Evolutionary conservation across 441 rosid genomes (phyloP), one percentile per base, ranked within the genome.

Genomic region (Jatropha podagrica): DNA sequence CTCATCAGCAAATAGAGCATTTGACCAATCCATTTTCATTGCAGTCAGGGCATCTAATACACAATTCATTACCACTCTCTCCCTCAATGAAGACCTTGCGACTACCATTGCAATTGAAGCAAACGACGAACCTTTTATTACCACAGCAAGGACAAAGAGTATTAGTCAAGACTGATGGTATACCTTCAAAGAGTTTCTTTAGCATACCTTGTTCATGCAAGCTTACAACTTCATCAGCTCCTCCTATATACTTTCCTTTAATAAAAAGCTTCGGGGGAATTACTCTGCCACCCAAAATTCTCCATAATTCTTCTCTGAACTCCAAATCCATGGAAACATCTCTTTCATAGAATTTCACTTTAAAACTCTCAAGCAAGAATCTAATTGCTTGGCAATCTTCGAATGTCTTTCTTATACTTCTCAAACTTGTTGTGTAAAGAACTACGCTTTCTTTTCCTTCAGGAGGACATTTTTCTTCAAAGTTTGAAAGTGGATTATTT

Each of bases 1-100:
- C 23, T 80, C 74, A 88, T 78, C 76, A 73, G 84, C 99, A 92
- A 80, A 85, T 56, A 59, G 84, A 79, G 81, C 99, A 96, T 75
- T 74, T 91, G 48, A 88, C 86, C 85, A 96, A 84, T 42, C 99
- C 99, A 77, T 93, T 93, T 80, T 96, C 97, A 52, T 96, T 95
- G 70, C 99, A 95, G 0, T 86, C 91, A 18, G 68, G 76, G 77
- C 99, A 95, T 83, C 88, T 85, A 12, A 79, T 79, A 77, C 68
- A 77, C 49, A 72, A 20, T 68, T 84, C 82, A 40, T 75, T 75
- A 52, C 8, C 7, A 8, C 12, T 38, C 68, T 78, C 90, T 17
- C 72, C 87, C 17, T 82, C 91, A 3, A 52, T 70, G 48, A 83
- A 71, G 56, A 92, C 79, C 76, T 80, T 93, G 17, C 90, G 72